Base-by-base conservation (phyloP, 345 rosid genomes). In the Euphorbia peplus region DNA sequence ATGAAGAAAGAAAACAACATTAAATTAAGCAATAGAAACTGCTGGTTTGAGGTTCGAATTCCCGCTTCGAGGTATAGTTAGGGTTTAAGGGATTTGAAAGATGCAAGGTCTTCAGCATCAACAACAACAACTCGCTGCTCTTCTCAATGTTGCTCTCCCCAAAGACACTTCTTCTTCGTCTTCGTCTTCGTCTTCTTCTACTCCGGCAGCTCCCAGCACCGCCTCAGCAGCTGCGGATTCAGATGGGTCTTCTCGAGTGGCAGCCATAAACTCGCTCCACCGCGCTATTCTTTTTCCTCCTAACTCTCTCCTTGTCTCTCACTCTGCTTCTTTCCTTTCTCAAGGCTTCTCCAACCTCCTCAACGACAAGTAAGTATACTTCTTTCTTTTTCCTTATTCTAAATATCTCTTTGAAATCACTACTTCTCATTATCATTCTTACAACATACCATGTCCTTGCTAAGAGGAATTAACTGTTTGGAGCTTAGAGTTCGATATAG, bases 341-440 rank as follows among this genome's bases (percentile, higher is more conserved):
- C 90, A 87, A 77, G 98, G 93, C 44, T 81, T 93, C 78, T 88
- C 88, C 63, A 84, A 90, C 59, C 97, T 93, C 71, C 86, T 87
- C 59, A 67, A 88, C 3, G 97, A 90, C 76, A 89, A 90, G 98
- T 90, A 81, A 44, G 67, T n/a, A n/a, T n/a, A n/a, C n/a, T n/a
- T n/a, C 59, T 51, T 56, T 8, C 62, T 13, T 28, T 61, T 42
- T 35, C 61, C 56, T 32, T 13, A 21, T 53, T 48, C 8, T 19
- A 32, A 25, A 63, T 39, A 29, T 39, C 21, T 21, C 9, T 16
- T 5, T 35, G n/a, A n/a, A n/a, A 16, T 72, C 25, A 8, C 41
- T 15, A 18, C 8, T 50, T 69, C 6, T 44, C 10, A 7, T 50
- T 69, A 21, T 7, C 30, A n/a, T 67, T 30, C 1, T 51, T 19